A percentile compares a stretch with the other conserved stretches of the same genome.
These are phyloP conservation scores for Apiospora phragmitis DNA, from an alignment of 2,329 filamentous ascomycete genomes.

Conservation along the genomic window DNA sequence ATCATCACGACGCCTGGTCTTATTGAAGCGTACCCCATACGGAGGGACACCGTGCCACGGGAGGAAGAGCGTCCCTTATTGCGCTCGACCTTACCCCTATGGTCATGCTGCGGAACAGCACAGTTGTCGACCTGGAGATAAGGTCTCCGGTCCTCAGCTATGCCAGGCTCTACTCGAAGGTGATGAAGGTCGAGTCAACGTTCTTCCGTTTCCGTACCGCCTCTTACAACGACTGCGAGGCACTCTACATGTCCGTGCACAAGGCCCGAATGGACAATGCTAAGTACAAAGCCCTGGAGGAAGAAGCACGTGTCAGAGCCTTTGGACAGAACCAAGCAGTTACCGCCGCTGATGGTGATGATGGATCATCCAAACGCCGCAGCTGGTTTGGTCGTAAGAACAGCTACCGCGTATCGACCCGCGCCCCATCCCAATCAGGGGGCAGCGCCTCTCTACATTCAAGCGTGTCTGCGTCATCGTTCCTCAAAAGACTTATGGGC, in stretches of 20 bases:
- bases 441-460: slow-evolving; percentile 64
- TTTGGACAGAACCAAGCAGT: slow-evolving; percentile 60
- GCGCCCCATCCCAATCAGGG: slow-evolving; percentile 67
- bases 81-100: slow-evolving; percentile 88
- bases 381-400: slow-evolving; percentile 65
- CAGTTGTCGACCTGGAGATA: slow-evolving; percentile 90
- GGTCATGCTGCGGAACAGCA: slow-evolving; percentile 87
- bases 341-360: slow-evolving; percentile 38
- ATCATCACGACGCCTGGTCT: slow-evolving; percentile 59
- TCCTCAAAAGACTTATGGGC: slow-evolving; percentile 75
- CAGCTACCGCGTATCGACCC: slow-evolving; percentile 63
- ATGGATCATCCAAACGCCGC: slow-evolving; percentile 45
- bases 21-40: slow-evolving; percentile 56
- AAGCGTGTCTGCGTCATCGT: slow-evolving; percentile 67
- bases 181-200: slow-evolving; percentile 62
- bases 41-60: slow-evolving; percentile 35
- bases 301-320: slow-evolving; percentile 69
- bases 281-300: slow-evolving; percentile 72
- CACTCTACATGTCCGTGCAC: slow-evolving; percentile 84
- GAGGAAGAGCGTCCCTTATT: slow-evolving; percentile 46
- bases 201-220: slow-evolving; percentile 91
- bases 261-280: slow-evolving; percentile 88
- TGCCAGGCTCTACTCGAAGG: slow-evolving; percentile 58
- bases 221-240: slow-evolving; percentile 74
- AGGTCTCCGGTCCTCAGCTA: slow-evolving; percentile 76